Conservation (phyloP, 2,329 filamentous ascomycete genomes). For the Sphaerulina vaccinii region DNA sequence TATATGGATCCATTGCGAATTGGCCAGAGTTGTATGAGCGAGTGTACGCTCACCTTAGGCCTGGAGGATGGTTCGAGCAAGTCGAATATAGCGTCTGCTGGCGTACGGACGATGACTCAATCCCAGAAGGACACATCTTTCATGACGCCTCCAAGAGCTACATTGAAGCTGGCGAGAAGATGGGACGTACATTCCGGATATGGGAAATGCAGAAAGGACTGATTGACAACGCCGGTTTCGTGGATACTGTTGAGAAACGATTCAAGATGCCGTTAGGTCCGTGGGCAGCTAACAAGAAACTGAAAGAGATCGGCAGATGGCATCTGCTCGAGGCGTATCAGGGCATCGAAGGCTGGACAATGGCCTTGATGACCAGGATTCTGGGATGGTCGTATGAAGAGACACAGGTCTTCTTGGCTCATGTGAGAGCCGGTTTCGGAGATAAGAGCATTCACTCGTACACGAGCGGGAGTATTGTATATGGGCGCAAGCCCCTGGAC, state of each 20-base stretch:
- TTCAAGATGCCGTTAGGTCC: constrained; percentile 40
- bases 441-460: constrained; percentile 5
- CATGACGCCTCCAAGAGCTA: background rate
- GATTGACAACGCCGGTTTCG: constrained; percentile 4
- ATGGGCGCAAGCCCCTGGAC: background rate
- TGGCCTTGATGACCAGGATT: constrained; percentile 39
- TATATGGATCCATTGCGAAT: constrained; percentile 49
- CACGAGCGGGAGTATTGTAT: background rate
- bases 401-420: constrained; percentile 44
- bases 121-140: constrained; percentile 36
- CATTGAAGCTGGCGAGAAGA: constrained; percentile 9
- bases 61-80: constrained; percentile 17
- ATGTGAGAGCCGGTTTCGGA: constrained; percentile 35
- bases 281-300: constrained; percentile 40
- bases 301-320: constrained; percentile 41
- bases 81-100: constrained; percentile 29
- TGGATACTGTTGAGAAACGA: constrained; percentile 20
- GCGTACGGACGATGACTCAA: constrained; percentile 27
- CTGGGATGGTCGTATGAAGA: constrained; percentile 43
- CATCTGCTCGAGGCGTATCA: constrained; percentile 37
- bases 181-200: constrained; percentile 8
- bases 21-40: constrained; percentile 34
- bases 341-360: constrained; percentile 42
- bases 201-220: constrained; percentile 2
- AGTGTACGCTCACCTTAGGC: constrained; percentile 10